These are phyloP conservation scores for Hibiscus mutabilis DNA, from an alignment of 345 rosid genomes.

Conservation along the genomic window DNA sequence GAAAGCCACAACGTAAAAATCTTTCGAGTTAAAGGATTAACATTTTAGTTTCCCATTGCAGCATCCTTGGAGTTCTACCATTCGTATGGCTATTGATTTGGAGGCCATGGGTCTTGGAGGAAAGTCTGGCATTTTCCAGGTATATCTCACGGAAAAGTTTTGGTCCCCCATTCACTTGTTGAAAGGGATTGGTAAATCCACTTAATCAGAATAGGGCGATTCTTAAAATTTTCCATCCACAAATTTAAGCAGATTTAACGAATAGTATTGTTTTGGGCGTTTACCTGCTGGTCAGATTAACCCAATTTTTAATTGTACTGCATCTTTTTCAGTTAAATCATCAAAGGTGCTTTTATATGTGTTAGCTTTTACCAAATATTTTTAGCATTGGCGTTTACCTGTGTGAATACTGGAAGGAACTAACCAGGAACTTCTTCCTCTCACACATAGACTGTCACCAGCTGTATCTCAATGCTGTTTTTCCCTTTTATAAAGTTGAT, in stretches of 20 bases:
- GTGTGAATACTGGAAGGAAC: neutral
- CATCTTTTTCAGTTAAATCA: neutral
- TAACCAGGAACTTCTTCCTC: neutral
- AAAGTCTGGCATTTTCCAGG: conserved; percentile 86
- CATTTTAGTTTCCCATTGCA: conserved; percentile 29
- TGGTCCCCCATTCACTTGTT: conserved; percentile 5
- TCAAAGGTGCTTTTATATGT: neutral
- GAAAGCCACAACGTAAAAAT: neutral
- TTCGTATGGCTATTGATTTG: conserved; percentile 78
- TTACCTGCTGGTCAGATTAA: conserved; percentile 1
- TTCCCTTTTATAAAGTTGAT: neutral
- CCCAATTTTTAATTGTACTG: neutral
- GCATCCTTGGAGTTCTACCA: conserved; percentile 86
- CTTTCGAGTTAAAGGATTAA: conserved; percentile 6
- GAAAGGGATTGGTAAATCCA: conserved; percentile 5
- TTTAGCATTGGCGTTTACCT: neutral
- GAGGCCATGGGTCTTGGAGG: conserved; percentile 98
- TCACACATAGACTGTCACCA: too few relatives aligned
- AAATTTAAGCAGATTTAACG: too few relatives aligned
- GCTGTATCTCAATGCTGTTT: too few relatives aligned
- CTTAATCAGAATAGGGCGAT: neutral
- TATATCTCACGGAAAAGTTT: conserved; percentile 18
- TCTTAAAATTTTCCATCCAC: too few relatives aligned
- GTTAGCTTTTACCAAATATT: neutral
- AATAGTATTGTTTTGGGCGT: neutral